A percentile compares a stretch with the other conserved stretches of the same genome.
These are phyloP conservation scores for Acarospora socialis DNA, from an alignment of 2,329 filamentous ascomycete species.

Conservation along the genomic window DNA sequence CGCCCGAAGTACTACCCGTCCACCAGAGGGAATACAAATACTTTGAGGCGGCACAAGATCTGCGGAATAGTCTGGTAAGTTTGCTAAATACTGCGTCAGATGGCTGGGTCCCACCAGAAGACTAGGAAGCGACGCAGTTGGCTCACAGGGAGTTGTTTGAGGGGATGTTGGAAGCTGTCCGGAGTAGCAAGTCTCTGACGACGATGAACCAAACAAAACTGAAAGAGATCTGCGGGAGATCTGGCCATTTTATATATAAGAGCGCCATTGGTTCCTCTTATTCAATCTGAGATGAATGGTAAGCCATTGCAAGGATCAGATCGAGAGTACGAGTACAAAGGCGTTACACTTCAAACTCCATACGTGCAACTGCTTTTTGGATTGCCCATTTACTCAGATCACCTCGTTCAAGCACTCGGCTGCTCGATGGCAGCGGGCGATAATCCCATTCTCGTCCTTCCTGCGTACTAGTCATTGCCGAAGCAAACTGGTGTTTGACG, in stretches of 20 bases:
- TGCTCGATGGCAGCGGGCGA: no score
- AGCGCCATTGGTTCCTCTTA: no score
- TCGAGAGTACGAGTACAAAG: no score
- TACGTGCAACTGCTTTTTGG: no score
- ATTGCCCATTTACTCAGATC: no score
- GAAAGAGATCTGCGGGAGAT: constrained; percentile 22
- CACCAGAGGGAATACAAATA: constrained; percentile 21
- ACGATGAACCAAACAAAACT: constrained; percentile 22
- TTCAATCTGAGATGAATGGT: no score
- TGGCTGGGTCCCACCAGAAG: constrained; percentile 24
- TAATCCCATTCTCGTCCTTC: no score
- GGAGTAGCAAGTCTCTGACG: constrained; percentile 18
- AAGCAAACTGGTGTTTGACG: no score
- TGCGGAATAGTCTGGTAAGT: constrained; percentile 18
- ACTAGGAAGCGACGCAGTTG: constrained; percentile 21
- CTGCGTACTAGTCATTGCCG: no score
- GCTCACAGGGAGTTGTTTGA: constrained; percentile 21
- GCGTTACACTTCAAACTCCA: no score
- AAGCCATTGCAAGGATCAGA: no score
- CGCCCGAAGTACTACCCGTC: constrained; percentile 15
- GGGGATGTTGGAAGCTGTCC: constrained; percentile 20
- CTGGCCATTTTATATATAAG: constrained; percentile 25
- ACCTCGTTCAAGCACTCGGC: no score
- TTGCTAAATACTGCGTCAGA: constrained; percentile 22
- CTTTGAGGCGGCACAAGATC: constrained; percentile 22